phyloP scores from a whole-genome alignment of 2,329 filamentous ascomycete species.

The Hypoxylon sp. region DNA sequence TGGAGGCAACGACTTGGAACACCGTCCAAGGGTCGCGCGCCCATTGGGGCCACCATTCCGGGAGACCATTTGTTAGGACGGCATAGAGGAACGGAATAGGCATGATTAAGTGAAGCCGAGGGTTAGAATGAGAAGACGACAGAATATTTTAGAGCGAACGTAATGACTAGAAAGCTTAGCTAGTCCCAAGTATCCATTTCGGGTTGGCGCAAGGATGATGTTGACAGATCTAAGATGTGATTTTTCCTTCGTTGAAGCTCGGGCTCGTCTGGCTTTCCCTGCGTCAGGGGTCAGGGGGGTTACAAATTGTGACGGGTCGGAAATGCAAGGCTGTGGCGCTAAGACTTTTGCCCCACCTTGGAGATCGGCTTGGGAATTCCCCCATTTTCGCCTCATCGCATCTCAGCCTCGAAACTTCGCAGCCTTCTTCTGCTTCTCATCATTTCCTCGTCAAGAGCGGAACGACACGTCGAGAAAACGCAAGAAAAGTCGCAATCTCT shows the following conservation, averaged over 20 bases:
- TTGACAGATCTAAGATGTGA: constrained; percentile 12
- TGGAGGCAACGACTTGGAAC: constrained; percentile 48
- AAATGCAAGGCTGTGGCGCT: constrained; percentile 28
- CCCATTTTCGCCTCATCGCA: constrained; percentile 28
- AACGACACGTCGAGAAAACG: not conserved
- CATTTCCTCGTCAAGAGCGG: not conserved
- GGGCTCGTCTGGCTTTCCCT: not conserved
- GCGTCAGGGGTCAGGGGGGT: constrained; percentile 17
- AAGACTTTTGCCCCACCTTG: constrained; percentile 2
- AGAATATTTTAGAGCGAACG: not conserved
- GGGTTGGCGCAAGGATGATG: constrained; percentile 11
- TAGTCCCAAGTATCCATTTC: constrained; percentile 22
- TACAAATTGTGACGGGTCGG: constrained; percentile 19
- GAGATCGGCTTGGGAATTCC: no score
- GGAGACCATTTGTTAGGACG: constrained; percentile 57
- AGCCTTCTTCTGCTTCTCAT: not conserved
- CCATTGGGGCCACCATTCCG: constrained; percentile 55
- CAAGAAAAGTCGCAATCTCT: not conserved
- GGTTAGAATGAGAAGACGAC: not conserved
- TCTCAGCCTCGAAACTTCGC: constrained; percentile 9
- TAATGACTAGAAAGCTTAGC: constrained; percentile 11
- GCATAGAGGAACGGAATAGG: constrained; percentile 60
- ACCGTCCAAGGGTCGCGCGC: constrained; percentile 51
- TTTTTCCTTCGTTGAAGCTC: constrained; percentile 8
- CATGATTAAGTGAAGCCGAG: constrained; percentile 49